Conservation (phyloP, 2,329 filamentous ascomycete species). For the Fusarium pilosicola region DNA sequence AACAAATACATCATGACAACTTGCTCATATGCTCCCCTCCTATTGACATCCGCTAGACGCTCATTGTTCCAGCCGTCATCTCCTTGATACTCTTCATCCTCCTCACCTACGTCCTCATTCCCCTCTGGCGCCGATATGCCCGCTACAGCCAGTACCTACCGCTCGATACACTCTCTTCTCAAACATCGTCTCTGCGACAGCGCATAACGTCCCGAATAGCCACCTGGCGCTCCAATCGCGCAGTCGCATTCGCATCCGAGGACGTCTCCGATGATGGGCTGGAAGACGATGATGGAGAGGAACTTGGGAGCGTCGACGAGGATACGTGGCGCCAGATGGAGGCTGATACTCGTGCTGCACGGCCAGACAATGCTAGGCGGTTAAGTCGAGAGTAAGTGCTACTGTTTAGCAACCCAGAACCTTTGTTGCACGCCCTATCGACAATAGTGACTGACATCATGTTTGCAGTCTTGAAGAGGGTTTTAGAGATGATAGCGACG, state of each 20-base stretch:
- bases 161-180: slow-evolving; percentile 69
- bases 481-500: slow-evolving; percentile 59
- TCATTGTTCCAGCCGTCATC: slow-evolving; percentile 76
- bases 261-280: slow-evolving; percentile 60
- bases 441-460: slow-evolving; percentile 22
- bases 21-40: not conserved
- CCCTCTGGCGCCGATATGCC: slow-evolving; percentile 75
- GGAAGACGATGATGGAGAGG: slow-evolving; percentile 71
- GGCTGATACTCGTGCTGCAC: slow-evolving; percentile 46
- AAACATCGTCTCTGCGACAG: slow-evolving; percentile 64
- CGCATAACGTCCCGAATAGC: slow-evolving; percentile 53
- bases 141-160: slow-evolving; percentile 81
- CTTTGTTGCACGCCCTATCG: not conserved
- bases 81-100: slow-evolving; percentile 75
- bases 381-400: slow-evolving; percentile 76
- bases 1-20: slow-evolving; percentile 20
- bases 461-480: slow-evolving; percentile 67
- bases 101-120: slow-evolving; percentile 72
- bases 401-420: not conserved
- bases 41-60: slow-evolving; percentile 61
- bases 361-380: slow-evolving; percentile 64
- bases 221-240: slow-evolving; percentile 57
- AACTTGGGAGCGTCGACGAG: slow-evolving; percentile 69
- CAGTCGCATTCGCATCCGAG: slow-evolving; percentile 55
- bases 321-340: slow-evolving; percentile 56